Base-by-base conservation (phyloP, 768 basidiomycete genomes). In the Floccularia luteovirens region DNA sequence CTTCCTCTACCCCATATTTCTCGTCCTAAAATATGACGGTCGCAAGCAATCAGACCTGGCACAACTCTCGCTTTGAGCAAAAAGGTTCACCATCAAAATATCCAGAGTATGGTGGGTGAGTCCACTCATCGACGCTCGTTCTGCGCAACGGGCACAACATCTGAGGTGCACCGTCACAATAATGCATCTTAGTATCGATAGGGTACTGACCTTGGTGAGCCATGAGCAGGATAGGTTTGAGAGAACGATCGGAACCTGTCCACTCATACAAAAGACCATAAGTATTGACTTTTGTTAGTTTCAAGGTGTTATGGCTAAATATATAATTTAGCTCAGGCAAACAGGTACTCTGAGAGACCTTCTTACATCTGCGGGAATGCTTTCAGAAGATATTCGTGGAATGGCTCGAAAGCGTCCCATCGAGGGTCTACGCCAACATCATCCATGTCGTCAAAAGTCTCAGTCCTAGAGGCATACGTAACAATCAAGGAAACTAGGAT, bases 261-360 rank as follows among this genome's bases (percentile, higher is more conserved):
- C 86, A 89, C 36, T 77, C 72, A 52, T 75, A 85, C 5, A 86
- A 56, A n/a, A 89, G 66, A 0, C 75, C 87, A 48, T 83, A 85
- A 0, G 76, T 83, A 55, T 89, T 88, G 49, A 91, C 75, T 48
- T 77, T 79, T 6, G 77, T 79, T 43, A 84, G 66, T 22, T 67
- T 52, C 31, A 89, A 64, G 6, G 57, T 69, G n/a, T 63, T 35
- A 55, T 85, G 78, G 8, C 82, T 86, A 24, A 32, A 2, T 22
- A 8, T 39, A 20, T 7, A 36, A 19, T 33, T 5, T 24, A 4
- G 17, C 16, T 30, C 21, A 42, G 12, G 10, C 19, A 28, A 13
- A 36, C 23, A 24, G 38, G n/a, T 17, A n/a, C 4, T 21, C 24
- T 10, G 11, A 5, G 16, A 14, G 38, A 31, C 23, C 21, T 30